A percentile compares a stretch with the other conserved stretches of the same genome.
Evolutionary conservation across 768 basidiomycete species (phyloP).

Genomic region (Leccinum uliginosum): DNA sequence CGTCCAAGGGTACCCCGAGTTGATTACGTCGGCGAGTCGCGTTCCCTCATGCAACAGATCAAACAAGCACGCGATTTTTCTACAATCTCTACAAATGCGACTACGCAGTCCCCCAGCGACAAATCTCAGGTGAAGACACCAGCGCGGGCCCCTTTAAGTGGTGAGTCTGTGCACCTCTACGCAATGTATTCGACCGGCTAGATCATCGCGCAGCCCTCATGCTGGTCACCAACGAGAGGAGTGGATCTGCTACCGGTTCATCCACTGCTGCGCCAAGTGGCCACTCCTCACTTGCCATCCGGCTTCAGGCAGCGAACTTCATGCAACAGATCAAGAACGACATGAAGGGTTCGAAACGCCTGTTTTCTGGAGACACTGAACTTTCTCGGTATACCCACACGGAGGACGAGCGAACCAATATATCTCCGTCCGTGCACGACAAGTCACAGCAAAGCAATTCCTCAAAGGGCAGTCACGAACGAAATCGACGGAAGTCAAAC

Average conservation of each 20-base stretch:
- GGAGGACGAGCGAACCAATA: slow-evolving; percentile 16
- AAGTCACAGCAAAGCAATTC: slow-evolving; percentile 21
- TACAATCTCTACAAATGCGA: slow-evolving; percentile 61
- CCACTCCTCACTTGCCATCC: slow-evolving; percentile 64
- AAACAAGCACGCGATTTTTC: slow-evolving; percentile 75
- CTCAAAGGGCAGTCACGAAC: slow-evolving; percentile 32
- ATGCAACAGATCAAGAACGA: slow-evolving; percentile 86
- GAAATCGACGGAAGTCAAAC: slow-evolving; percentile 17
- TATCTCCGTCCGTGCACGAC: slow-evolving; percentile 9
- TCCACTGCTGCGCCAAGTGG: slow-evolving; percentile 32
- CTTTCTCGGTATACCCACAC: slow-evolving; percentile 36
- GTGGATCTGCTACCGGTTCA: slow-evolving; percentile 22
- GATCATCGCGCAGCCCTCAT: slow-evolving; percentile 9
- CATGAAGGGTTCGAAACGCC: slow-evolving; percentile 62
- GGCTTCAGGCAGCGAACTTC: slow-evolving; percentile 70
- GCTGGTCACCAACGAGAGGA: slow-evolving; percentile 14
- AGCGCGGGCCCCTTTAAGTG: neutral
- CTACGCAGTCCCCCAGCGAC: slow-evolving; percentile 29
- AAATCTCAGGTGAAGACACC: slow-evolving; percentile 7
- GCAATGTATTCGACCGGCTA: slow-evolving; percentile 5
- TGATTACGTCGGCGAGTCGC: slow-evolving; percentile 78
- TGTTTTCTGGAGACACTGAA: slow-evolving; percentile 67
- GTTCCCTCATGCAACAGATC: slow-evolving; percentile 74
- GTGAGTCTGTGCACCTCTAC: slow-evolving; percentile 12
- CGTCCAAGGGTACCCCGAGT: slow-evolving; percentile 46